Evolutionary conservation across 2,329 filamentous ascomycete species (phyloP), one percentile per base, ranked within the genome.

Genomic region (Pestalotiopsis sp.): DNA sequence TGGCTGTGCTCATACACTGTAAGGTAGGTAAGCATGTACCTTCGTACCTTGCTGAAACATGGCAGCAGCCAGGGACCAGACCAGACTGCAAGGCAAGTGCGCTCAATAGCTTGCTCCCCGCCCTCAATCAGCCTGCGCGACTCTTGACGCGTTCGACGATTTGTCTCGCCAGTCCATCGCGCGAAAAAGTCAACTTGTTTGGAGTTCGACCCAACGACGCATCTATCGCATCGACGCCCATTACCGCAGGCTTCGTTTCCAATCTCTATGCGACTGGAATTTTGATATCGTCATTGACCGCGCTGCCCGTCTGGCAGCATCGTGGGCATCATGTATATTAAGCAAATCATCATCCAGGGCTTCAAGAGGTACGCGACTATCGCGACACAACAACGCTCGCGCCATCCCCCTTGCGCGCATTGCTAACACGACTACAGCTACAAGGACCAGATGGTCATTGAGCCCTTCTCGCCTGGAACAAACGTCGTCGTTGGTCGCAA

Each of bases 291-390:
- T 49, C 14, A 20, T 67, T 61, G 56, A 67, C 73, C 76, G 76
- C 72, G 76, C 77, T 78, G 77, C 77, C 77, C 76, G 74, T 71
- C 68, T 70, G 77, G 77, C 77, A 77, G 77, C 76, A 73, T 73
- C 70, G 71, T 71, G 70, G 75, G 77, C 81, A 86, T 76, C 79
- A 97, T 98, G 95, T 96, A 97, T 86, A 98, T 99, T 88, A 99
- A 99, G 83, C 96, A 99, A 85, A 98, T 98, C 81, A 98, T 98
- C 82, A 98, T 99, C 80, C 96, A 99, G 82, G 96, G 96, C 90
- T 99, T 99, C 85, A 99, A 99, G 85, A 98, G 94, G 94, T 97
- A 82, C 74, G 82, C 78, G 68, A 66, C 56, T 67, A 68, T 59
- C 49, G 62, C 31, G 45, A 7, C 57, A 25, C 27, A 13, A 23